phyloP scores from a whole-genome alignment of 306 rosid species.

The Medicago ruthenica region DNA sequence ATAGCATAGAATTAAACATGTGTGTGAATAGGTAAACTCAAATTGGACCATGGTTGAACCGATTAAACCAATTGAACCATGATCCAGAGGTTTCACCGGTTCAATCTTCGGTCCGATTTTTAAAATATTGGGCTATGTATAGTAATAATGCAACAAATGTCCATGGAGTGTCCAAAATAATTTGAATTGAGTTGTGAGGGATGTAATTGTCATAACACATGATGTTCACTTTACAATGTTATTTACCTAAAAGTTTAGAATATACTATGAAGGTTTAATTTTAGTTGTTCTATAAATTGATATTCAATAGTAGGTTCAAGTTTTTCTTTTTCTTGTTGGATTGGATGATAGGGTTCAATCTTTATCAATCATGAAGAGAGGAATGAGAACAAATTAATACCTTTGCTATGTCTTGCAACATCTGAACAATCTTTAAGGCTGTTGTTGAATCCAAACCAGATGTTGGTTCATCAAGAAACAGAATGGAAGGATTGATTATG shows the following conservation, averaged over 20 bases:
- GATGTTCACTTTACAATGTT: too few species aligned
- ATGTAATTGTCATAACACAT: too few species aligned
- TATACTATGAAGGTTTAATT: too few species aligned
- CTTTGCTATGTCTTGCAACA: constrained; percentile 96
- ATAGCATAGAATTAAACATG: constrained; percentile 1
- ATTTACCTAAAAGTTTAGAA: too few species aligned
- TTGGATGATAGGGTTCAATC: not conserved
- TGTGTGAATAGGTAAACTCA: not conserved
- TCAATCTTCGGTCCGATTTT: too few species aligned
- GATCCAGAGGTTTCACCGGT: too few species aligned
- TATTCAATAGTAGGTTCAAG: not conserved
- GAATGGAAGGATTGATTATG: constrained; percentile 85
- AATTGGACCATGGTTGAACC: not conserved
- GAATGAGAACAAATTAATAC: constrained; percentile 47
- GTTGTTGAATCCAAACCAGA: constrained; percentile 99
- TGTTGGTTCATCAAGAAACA: constrained; percentile 96
- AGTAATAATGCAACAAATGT: too few species aligned
- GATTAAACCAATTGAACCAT: too few species aligned
- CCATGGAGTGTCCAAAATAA: too few species aligned
- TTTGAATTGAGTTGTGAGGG: too few species aligned
- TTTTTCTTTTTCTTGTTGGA: not conserved
- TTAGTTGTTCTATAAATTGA: too few species aligned
- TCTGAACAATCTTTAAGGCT: constrained; percentile 85
- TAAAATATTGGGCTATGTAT: not conserved
- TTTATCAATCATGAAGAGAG: constrained; percentile 5